These are phyloP conservation scores for Amniculicola lignicola DNA, from an alignment of 495 filamentous ascomycete species.

Conservation along the genomic window DNA sequence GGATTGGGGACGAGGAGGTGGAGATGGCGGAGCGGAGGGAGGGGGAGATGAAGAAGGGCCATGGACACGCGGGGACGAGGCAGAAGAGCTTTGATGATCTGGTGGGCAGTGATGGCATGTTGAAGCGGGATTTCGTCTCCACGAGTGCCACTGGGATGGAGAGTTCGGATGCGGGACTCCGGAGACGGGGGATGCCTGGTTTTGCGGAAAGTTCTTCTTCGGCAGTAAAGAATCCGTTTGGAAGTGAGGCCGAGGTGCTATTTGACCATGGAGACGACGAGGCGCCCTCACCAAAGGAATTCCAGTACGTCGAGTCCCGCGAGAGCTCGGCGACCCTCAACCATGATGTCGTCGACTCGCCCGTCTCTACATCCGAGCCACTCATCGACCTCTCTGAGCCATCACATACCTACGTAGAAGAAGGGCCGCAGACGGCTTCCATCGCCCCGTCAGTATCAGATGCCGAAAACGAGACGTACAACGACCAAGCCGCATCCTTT, in stretches of 20 bases:
- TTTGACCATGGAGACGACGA: constrained; percentile 27
- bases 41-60: constrained; percentile 1
- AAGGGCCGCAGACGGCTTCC: constrained; percentile 16
- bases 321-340: constrained; percentile 29
- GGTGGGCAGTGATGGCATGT: constrained; percentile 53
- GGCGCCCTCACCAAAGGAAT: constrained; percentile 16
- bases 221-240: constrained; percentile 58
- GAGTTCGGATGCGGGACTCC: constrained; percentile 37
- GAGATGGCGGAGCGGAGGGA: constrained; percentile 21
- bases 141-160: constrained; percentile 49
- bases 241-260: constrained; percentile 47
- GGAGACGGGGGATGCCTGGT: constrained; percentile 48
- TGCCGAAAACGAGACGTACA: not conserved
- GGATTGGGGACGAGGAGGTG: constrained; percentile 27
- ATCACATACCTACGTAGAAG: not conserved
- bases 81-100: constrained; percentile 55
- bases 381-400: constrained; percentile 22
- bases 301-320: constrained; percentile 22
- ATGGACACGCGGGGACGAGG: too few relatives aligned
- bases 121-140: constrained; percentile 32
- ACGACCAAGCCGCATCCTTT: constrained; percentile 30
- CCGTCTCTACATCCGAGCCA: not conserved
- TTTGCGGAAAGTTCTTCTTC: constrained; percentile 50
- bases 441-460: constrained; percentile 19
- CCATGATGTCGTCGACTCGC: not conserved